phyloP scores from a whole-genome alignment of 176 grass and related monocot genomes.

The Carex kokanica region DNA sequence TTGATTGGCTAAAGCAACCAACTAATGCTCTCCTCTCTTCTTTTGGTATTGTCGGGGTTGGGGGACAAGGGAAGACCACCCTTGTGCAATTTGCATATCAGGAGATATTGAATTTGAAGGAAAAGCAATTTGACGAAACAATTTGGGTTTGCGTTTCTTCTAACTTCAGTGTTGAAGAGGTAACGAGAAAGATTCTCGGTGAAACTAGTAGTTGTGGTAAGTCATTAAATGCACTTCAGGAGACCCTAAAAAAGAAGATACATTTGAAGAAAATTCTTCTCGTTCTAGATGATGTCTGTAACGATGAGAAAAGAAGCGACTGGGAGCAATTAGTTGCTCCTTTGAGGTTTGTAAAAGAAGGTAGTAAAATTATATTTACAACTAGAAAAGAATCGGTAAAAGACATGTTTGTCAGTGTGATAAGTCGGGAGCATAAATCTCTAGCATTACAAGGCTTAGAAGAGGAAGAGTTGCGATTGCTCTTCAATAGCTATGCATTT shows the following conservation, averaged over 20 bases:
- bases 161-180: neutral
- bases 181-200: constrained; percentile 4
- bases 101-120: neutral
- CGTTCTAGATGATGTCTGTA: no score
- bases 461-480: no score
- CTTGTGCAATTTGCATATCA: constrained; percentile 16
- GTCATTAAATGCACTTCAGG: neutral
- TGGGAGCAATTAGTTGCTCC: constrained; percentile 13
- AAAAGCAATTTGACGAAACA: neutral
- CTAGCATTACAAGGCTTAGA: no score
- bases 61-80: constrained; percentile 27
- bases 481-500: neutral
- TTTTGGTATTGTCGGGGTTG: constrained; percentile 2
- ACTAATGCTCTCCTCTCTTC: neutral
- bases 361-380: constrained; percentile 31
- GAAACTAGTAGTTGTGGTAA: neutral
- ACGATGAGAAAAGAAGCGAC: neutral
- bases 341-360: constrained; percentile 3
- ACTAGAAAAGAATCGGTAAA: neutral
- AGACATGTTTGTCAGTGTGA: no score
- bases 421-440: no score
- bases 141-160: constrained; percentile 21
- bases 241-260: neutral
- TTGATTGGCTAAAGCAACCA: neutral
- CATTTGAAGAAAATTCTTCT: constrained; percentile 1